Conservation (phyloP, 75 land plant genomes). For the Ceratopteris richardii region DNA sequence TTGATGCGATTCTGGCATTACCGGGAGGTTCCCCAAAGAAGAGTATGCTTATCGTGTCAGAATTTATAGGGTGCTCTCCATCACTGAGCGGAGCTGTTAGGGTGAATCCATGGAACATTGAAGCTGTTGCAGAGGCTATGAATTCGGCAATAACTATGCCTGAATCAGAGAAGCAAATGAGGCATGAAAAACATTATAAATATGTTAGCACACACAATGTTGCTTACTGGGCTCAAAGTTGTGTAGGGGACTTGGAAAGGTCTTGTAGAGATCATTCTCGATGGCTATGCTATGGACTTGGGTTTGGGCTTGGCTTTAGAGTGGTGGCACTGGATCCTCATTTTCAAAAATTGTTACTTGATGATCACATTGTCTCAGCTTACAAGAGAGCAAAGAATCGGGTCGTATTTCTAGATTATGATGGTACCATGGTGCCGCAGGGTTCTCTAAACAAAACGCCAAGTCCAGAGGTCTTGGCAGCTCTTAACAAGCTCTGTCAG, state of each 20-base stretch:
- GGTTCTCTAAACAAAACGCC: slow-evolving; percentile 54
- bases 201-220: slow-evolving; percentile 83
- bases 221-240: slow-evolving; percentile 60
- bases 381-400: slow-evolving; percentile 54
- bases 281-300: slow-evolving; percentile 61
- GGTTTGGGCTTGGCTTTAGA: slow-evolving; percentile 71
- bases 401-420: slow-evolving; percentile 77
- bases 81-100: slow-evolving; percentile 83
- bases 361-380: slow-evolving; percentile 61
- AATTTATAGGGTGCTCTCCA: slow-evolving; percentile 86
- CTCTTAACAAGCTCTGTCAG: slow-evolving; percentile 50
- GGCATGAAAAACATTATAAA: slow-evolving; percentile 63
- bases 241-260: slow-evolving; percentile 59
- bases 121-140: slow-evolving; percentile 78
- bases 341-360: slow-evolving; percentile 53
- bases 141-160: slow-evolving; percentile 48
- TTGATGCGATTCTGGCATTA: slow-evolving; percentile 30
- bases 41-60: slow-evolving; percentile 77
- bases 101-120: slow-evolving; percentile 86
- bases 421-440: slow-evolving; percentile 82
- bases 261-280: slow-evolving; percentile 49
- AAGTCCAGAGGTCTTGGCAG: slow-evolving; percentile 37
- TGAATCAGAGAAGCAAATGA: slow-evolving; percentile 51
- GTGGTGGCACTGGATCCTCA: slow-evolving; percentile 61
- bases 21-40: slow-evolving; percentile 22